phyloP scores from a whole-genome alignment of 768 basidiomycete species.

The Boletus fagicola region DNA sequence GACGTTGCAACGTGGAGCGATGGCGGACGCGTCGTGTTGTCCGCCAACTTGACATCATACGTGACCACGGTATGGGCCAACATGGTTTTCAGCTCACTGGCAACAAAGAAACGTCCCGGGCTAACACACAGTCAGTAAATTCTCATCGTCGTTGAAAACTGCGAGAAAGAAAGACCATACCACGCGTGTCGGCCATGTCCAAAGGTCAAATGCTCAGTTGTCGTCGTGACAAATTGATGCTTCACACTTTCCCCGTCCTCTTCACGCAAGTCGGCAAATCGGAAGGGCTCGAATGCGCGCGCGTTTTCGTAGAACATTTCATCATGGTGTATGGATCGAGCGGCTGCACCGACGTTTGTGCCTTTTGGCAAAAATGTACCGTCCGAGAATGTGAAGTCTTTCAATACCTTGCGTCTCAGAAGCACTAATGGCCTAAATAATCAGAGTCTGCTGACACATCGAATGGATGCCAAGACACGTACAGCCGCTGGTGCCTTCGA shows the following conservation, averaged over 20 bases:
- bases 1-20: background rate
- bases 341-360: too few species aligned
- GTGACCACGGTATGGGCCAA: conserved; percentile 9
- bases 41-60: background rate
- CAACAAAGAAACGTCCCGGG: conserved; percentile 15
- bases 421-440: conserved; percentile 28
- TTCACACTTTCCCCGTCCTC: background rate
- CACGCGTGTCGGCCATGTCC: background rate
- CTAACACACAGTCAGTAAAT: background rate
- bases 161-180: background rate
- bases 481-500: conserved; percentile 17
- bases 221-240: background rate
- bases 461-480: conserved; percentile 8
- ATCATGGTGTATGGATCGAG: background rate
- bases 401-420: conserved; percentile 8
- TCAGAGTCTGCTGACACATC: background rate
- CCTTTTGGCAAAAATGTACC: too few species aligned
- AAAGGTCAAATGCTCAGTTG: background rate
- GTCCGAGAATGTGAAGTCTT: too few species aligned
- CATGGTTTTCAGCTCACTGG: conserved; percentile 10
- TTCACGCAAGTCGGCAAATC: background rate
- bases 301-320: background rate
- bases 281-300: background rate
- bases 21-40: background rate
- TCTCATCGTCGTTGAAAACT: background rate